Evolutionary conservation across 176 grass and related monocot species (phyloP).

Genomic region (Carex parvula): DNA sequence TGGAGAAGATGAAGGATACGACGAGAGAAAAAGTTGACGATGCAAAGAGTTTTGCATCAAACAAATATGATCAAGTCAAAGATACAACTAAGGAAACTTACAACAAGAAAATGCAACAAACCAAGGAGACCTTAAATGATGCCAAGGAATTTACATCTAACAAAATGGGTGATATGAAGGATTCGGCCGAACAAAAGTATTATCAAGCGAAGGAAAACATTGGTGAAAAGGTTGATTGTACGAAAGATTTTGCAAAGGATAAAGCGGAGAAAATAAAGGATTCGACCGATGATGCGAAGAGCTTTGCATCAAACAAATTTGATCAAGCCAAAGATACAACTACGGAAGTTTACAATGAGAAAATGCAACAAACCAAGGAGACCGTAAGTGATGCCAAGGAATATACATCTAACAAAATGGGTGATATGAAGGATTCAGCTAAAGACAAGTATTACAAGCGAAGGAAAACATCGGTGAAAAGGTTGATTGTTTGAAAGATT

Average conservation of each 20-base stretch:
- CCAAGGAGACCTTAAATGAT: no score
- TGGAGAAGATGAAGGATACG: slow-evolving; percentile 17
- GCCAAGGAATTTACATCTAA: neutral
- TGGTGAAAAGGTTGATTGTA: neutral
- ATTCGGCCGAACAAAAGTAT: neutral
- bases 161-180: slow-evolving; percentile 10
- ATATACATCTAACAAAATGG: slow-evolving; percentile 10
- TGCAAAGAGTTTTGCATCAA: slow-evolving; percentile 5
- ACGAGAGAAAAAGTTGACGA: slow-evolving; percentile 5
- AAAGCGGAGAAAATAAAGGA: neutral
- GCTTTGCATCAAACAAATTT: slow-evolving; percentile 12
- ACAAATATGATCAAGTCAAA: slow-evolving; percentile 21
- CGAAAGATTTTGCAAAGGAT: neutral
- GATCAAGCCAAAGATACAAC: slow-evolving; percentile 12
- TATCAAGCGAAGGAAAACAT: neutral
- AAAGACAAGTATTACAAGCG: neutral
- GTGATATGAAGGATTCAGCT: slow-evolving; percentile 1
- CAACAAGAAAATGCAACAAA: no score
- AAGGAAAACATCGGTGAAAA: slow-evolving; percentile 1
- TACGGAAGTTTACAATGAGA: no score
- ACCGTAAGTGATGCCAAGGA: neutral
- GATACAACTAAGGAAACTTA: neutral
- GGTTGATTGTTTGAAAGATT: neutral
- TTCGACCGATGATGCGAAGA: neutral
- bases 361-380: no score